Evolutionary conservation across 345 rosid genomes (phyloP), one percentile per base, ranked within the genome.

Genomic region (Schrenkiella parvula): DNA sequence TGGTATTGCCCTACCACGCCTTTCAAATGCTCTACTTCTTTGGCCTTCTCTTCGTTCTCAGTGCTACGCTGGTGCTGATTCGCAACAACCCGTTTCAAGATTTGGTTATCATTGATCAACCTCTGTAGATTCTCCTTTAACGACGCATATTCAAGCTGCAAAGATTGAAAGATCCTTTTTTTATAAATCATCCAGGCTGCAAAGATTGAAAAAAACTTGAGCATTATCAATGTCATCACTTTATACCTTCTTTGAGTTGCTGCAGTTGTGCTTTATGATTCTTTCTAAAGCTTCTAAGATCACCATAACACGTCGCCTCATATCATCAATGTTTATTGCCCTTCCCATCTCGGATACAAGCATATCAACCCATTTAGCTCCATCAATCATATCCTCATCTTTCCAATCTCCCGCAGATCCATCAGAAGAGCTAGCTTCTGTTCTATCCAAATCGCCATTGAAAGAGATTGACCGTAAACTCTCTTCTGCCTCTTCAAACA

Each of bases 301-400:
- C 60, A 63, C 77, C 9, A 70, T 73, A 32, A 80, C 76, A 37
- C 82, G 83, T 7, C 43, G 56, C 72, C 82, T 82, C 44, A 82
- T 82, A 72, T 85, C 86, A 58, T 77, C 80, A 50, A 69, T 32
- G 72, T 79, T 63, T 13, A 66, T 39, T 8, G 86, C 80, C 19
- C 38, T 65, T 73, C 43, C 68, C 86, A 82, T 85, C 76, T 82
- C 84, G 28, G 74, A 72, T 50, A 81, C 84, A 73, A 85, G 80
- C 32, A 78, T 54, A 69, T 85, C 84, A 47, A 82, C 88, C 85
- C 88, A 85, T 26, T 68, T 64, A 44, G 84, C 75, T 22, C 82
- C 82, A 51, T 73, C 79, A 3, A 12, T 37, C 34, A 31, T 5
- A 56, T 69, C 62, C 46, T 61, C 34, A 22, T 60, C 53, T 8